Evolutionary conservation across 116 monocot genomes (phyloP).

Genomic region (Papilionanthe hybrid): DNA sequence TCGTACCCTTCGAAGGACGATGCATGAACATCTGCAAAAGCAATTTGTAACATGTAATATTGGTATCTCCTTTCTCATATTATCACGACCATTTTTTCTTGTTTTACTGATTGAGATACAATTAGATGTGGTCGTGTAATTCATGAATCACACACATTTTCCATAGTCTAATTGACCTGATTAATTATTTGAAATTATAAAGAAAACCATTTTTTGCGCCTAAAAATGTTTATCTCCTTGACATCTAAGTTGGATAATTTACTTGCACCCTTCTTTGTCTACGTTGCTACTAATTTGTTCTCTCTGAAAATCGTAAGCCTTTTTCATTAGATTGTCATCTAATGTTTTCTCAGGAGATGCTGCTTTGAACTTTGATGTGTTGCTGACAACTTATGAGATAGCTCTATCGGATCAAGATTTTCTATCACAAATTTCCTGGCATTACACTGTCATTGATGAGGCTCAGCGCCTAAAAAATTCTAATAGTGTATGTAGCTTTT

Average conservation of each 20-base stretch:
- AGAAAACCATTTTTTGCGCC: neutral
- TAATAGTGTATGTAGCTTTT: slow-evolving; percentile 58
- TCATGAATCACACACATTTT: neutral
- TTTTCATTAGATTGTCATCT: neutral
- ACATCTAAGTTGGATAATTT: neutral
- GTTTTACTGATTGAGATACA: slow-evolving; percentile 1
- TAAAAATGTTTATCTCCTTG: slow-evolving; percentile 5
- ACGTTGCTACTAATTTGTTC: neutral
- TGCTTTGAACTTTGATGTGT: slow-evolving; percentile 67
- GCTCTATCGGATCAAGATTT: slow-evolving; percentile 80
- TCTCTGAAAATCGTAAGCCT: neutral
- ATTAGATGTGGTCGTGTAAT: neutral
- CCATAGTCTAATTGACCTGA: neutral
- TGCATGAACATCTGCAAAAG: slow-evolving; percentile 52
- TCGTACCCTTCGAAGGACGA: slow-evolving; percentile 36
- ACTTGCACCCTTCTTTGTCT: neutral
- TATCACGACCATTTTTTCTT: neutral
- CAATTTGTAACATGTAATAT: slow-evolving; percentile 36
- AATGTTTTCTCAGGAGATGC: slow-evolving; percentile 24
- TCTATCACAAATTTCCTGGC: slow-evolving; percentile 94
- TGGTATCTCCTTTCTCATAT: slow-evolving; percentile 9
- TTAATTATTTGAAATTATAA: slow-evolving; percentile 1
- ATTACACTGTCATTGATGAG: slow-evolving; percentile 85
- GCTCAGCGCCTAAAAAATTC: slow-evolving; percentile 96
- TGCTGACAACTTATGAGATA: slow-evolving; percentile 92